A percentile compares a stretch with the other conserved stretches of the same genome.
Conservation (phyloP, 352 stramenopile species). For the Aphanomyces euteiches region DNA sequence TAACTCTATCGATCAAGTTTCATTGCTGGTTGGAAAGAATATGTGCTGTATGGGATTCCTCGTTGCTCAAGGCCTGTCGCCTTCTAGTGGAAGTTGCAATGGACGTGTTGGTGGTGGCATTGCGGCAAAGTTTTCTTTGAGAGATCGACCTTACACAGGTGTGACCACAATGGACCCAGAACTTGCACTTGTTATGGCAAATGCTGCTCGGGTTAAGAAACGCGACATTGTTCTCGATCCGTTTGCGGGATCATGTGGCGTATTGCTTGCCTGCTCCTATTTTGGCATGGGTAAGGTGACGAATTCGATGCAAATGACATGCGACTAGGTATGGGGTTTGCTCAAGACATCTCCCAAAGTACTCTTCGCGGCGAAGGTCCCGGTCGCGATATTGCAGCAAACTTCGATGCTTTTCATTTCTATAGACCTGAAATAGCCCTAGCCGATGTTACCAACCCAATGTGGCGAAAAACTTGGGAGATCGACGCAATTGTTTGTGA, state of each 20-base stretch:
- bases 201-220: not conserved
- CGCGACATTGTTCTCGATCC: slow-evolving; percentile 21
- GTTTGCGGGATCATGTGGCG: slow-evolving; percentile 23
- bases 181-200: slow-evolving; percentile 29
- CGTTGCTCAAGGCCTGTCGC: slow-evolving; percentile 17
- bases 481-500: slow-evolving; percentile 64
- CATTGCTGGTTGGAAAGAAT: slow-evolving; percentile 9
- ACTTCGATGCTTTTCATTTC: slow-evolving; percentile 20
- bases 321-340: slow-evolving; percentile 23
- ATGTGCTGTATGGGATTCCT: slow-evolving; percentile 3
- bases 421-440: not conserved
- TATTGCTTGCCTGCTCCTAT: slow-evolving; percentile 23
- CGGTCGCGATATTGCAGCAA: slow-evolving; percentile 15
- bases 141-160: slow-evolving; percentile 27
- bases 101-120: slow-evolving; percentile 18
- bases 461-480: slow-evolving; percentile 17
- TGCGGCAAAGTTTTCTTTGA: slow-evolving; percentile 22
- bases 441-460: not conserved
- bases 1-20: not conserved
- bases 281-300: slow-evolving; percentile 22
- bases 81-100: slow-evolving; percentile 15
- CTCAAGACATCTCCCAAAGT: slow-evolving; percentile 13
- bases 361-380: slow-evolving; percentile 13
- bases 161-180: slow-evolving; percentile 31
- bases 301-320: not conserved